Conservation (phyloP, 208 protist genomes). For the Tritrichomonas foetus region DNA sequence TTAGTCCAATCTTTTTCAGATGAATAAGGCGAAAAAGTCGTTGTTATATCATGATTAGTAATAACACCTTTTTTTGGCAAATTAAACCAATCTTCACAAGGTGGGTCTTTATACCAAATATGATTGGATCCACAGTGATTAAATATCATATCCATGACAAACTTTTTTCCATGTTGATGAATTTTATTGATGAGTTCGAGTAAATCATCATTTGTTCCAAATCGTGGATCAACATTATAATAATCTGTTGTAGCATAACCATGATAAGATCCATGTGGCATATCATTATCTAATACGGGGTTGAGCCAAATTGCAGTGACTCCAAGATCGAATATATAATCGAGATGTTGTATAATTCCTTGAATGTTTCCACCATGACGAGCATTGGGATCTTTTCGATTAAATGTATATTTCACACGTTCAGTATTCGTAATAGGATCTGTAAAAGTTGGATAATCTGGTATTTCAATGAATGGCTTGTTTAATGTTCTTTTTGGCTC, state of each 20-base stretch:
- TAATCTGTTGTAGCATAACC: not conserved
- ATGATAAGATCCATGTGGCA: not conserved
- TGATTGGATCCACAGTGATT: not conserved
- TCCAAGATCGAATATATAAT: not conserved
- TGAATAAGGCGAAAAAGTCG: not conserved
- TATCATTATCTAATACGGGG: not conserved
- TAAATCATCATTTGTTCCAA: not conserved
- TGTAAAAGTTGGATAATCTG: too few species aligned
- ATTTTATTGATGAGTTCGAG: not conserved
- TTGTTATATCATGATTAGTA: not conserved
- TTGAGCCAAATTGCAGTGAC: not conserved
- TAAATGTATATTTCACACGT: not conserved
- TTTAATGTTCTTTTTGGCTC: not conserved
- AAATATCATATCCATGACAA: not conserved
- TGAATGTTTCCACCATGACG: not conserved
- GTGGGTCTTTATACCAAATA: not conserved
- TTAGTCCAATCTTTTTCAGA: not conserved
- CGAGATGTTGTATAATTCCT: slow-evolving; percentile 4
- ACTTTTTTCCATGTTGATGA: not conserved
- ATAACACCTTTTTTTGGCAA: not conserved
- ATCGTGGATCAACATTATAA: not conserved
- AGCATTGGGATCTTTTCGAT: not conserved
- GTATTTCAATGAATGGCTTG: not conserved
- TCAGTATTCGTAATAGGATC: not conserved
- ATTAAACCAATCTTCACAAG: not conserved